Evolutionary conservation across 2,329 filamentous ascomycete species (phyloP).

Genomic region (Samsoniella hepiali): DNA sequence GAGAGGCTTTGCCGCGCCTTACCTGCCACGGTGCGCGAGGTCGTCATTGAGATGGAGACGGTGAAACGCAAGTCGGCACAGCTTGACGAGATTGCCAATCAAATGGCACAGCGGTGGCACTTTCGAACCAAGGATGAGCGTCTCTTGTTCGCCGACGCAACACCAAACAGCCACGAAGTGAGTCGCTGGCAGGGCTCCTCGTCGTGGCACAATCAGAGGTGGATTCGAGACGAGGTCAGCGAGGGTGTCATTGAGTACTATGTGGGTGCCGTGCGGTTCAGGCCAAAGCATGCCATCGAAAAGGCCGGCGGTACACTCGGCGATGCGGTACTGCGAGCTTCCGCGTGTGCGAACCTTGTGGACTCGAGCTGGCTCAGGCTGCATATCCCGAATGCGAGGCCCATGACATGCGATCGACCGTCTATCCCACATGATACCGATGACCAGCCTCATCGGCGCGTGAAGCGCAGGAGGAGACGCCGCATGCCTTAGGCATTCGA

Average conservation of each 20-base stretch:
- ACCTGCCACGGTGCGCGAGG: slow-evolving; percentile 33
- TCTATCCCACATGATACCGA: not conserved
- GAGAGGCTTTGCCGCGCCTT: slow-evolving; percentile 24
- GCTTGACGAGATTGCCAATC: slow-evolving; percentile 41
- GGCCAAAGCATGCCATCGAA: slow-evolving; percentile 22
- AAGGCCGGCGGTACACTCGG: slow-evolving; percentile 21
- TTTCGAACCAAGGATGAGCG: slow-evolving; percentile 33
- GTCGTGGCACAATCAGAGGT: slow-evolving; percentile 36
- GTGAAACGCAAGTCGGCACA: slow-evolving; percentile 43
- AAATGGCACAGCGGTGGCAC: slow-evolving; percentile 34
- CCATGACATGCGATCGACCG: not conserved
- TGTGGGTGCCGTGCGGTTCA: slow-evolving; percentile 39
- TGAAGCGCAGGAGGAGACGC: no score
- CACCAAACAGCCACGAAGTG: slow-evolving; percentile 25
- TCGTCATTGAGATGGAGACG: slow-evolving; percentile 47
- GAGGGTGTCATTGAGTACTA: slow-evolving; percentile 42
- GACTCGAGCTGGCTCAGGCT: not conserved
- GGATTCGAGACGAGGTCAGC: slow-evolving; percentile 41
- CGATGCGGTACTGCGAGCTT: not conserved
- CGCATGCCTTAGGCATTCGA: no score
- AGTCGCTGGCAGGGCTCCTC: slow-evolving; percentile 45
- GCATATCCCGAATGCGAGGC: not conserved
- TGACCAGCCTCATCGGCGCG: no score
- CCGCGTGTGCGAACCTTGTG: not conserved
- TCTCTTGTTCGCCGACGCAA: slow-evolving; percentile 30